Evolutionary conservation across 345 rosid genomes (phyloP).

Genomic region (Toxicodendron radicans): DNA sequence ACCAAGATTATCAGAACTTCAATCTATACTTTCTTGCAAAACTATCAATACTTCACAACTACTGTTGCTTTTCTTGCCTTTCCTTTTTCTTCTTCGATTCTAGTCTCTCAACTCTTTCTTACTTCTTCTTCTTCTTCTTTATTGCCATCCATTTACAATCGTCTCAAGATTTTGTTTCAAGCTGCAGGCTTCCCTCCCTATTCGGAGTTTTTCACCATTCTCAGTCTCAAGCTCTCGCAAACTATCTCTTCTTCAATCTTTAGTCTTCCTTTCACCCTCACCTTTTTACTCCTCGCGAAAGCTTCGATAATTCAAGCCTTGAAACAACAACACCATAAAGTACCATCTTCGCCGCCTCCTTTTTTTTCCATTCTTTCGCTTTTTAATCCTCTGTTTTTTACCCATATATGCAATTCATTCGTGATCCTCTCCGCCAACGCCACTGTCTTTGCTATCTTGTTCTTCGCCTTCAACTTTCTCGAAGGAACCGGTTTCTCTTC

Average conservation of each 20-base stretch:
- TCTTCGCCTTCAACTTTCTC: conserved; percentile 47
- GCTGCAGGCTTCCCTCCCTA: conserved; percentile 75
- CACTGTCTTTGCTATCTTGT: conserved; percentile 59
- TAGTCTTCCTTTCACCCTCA: conserved; percentile 70
- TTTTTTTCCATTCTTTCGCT: conserved; percentile 35
- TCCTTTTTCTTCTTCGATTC: conserved; percentile 60
- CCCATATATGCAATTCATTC: conserved; percentile 50
- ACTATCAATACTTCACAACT: conserved; percentile 59
- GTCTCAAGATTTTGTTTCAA: conserved; percentile 42
- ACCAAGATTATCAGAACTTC: conserved; percentile 65
- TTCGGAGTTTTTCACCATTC: conserved; percentile 48
- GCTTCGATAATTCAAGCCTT: conserved; percentile 47
- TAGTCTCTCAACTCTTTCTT: conserved; percentile 50
- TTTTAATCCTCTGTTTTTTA: conserved; percentile 50
- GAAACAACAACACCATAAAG: conserved; percentile 7
- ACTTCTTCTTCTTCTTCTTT: conserved; percentile 33
- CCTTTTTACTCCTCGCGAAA: conserved; percentile 72
- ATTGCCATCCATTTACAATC: conserved; percentile 33
- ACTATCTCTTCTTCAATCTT: conserved; percentile 58
- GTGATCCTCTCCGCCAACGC: conserved; percentile 72
- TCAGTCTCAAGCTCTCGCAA: conserved; percentile 71
- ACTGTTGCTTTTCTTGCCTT: conserved; percentile 51
- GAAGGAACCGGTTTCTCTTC: conserved; percentile 42
- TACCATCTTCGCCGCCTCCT: conserved; percentile 30
- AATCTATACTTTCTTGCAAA: conserved; percentile 55